Base-by-base conservation (phyloP, 140 eudicot genomes). In the Oenanthe javanica region DNA sequence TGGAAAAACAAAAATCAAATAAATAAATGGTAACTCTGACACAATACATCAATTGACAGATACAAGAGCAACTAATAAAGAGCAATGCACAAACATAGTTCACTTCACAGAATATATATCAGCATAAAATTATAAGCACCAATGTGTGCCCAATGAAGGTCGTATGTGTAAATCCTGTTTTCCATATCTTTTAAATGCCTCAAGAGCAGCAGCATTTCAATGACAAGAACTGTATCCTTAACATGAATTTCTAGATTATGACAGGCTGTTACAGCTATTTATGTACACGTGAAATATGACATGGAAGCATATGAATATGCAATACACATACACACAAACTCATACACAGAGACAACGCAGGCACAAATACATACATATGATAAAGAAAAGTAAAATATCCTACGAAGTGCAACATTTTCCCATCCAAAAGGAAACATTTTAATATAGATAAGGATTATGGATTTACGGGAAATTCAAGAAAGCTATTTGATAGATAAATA, bases 1-100 rank as follows among this genome's bases (percentile, higher is more conserved):
- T 77, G 77, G 63, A 57, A 63, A 66, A 46, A 46, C 1, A 73
- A 73, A 47, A 43, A 40, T 76, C 38, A 75, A 42, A 72, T 54
- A 77, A n/a, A 76, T 50, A 15, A 40, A 61, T 76, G 38, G 11
- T 42, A 4, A 27, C 43, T 55, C 18, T 12, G 42, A 42, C 42
- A 76, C 8, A 52, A 10, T 11, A 27, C 72, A 23, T 51, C 2
- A 31, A 51, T 13, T 19, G 12, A 13, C 10, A 4, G 13, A 27
- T 27, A 77, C 61, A 77, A 77, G 69, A 51, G 48, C 45, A 27
- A 54, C 15, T 15, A 54, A 52, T 38, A 31, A 77, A 52, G 55
- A 49, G 40, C 9, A 50, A 76, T 6, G 52, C 54, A 46, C 5
- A 21, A 46, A 10, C 9, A 46, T 5, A 46, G 42, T 11, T 19